These are phyloP conservation scores for Russula sp. DNA, from an alignment of 768 basidiomycete genomes.

Conservation along the genomic window DNA sequence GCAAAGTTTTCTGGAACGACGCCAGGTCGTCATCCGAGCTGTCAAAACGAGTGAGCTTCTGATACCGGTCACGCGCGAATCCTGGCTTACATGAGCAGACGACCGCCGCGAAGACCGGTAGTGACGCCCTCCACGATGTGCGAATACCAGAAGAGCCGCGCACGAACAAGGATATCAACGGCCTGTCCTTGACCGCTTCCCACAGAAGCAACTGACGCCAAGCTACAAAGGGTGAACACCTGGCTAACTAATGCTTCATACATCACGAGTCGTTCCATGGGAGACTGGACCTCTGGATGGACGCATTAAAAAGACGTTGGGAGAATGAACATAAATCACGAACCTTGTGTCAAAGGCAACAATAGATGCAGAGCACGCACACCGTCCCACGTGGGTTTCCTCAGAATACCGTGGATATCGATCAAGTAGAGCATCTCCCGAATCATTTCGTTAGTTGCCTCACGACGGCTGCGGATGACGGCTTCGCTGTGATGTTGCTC, in stretches of 20 bases:
- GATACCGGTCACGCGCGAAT: background rate
- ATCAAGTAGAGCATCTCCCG: slow-evolving; percentile 72
- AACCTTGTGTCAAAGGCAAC: slow-evolving; percentile 80
- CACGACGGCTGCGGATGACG: slow-evolving; percentile 39
- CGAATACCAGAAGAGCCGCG: slow-evolving; percentile 86
- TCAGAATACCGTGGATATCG: slow-evolving; percentile 69
- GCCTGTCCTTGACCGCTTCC: slow-evolving; percentile 46
- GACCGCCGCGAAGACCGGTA: slow-evolving; percentile 77
- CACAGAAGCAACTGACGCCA: slow-evolving; percentile 39
- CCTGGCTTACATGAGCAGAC: slow-evolving; percentile 61
- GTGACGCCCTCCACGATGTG: slow-evolving; percentile 80
- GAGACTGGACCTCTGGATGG: slow-evolving; percentile 35
- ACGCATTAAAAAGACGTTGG: slow-evolving; percentile 10
- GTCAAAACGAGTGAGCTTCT: slow-evolving; percentile 6
- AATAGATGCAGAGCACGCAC: slow-evolving; percentile 72
- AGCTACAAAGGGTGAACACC: slow-evolving; percentile 64
- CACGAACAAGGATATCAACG: slow-evolving; percentile 53
- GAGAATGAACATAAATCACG: slow-evolving; percentile 21
- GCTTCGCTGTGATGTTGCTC: slow-evolving; percentile 30
- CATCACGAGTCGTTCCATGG: slow-evolving; percentile 49
- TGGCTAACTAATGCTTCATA: slow-evolving; percentile 82
- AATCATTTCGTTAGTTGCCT: slow-evolving; percentile 59
- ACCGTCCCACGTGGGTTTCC: slow-evolving; percentile 83
- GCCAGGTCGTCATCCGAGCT: slow-evolving; percentile 74
- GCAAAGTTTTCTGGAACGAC: slow-evolving; percentile 57